Percentiles rank a stretch among this genome's conserved stretches.
phyloP scores from a whole-genome alignment of 2,329 filamentous ascomycete genomes.

The Phaeosphaeria sp. region DNA sequence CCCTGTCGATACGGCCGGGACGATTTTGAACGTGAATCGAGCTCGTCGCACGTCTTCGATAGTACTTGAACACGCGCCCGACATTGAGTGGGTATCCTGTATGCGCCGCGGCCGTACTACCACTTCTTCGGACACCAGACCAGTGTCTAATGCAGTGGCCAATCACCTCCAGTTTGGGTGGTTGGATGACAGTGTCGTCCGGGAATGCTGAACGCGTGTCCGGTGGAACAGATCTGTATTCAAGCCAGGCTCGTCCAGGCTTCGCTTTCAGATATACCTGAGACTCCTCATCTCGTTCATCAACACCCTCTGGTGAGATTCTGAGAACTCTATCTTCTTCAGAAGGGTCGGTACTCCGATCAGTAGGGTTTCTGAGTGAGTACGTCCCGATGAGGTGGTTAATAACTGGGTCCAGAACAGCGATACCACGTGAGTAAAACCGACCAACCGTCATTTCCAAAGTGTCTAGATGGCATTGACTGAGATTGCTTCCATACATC shows the following conservation, averaged over 20 bases:
- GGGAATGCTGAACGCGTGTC: background rate
- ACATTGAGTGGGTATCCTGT: slow-evolving; percentile 21
- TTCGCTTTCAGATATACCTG: background rate
- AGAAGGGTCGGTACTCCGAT: background rate
- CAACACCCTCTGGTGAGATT: too few species aligned
- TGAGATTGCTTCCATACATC: slow-evolving; percentile 16
- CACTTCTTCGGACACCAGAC: slow-evolving; percentile 15
- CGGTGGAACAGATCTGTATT: background rate
- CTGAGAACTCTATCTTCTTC: background rate
- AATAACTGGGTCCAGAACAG: slow-evolving; percentile 27
- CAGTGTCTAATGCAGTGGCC: slow-evolving; percentile 21
- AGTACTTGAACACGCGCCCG: slow-evolving; percentile 3
- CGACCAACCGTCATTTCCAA: slow-evolving; percentile 26
- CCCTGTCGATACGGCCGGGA: background rate
- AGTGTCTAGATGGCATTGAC: slow-evolving; percentile 16
- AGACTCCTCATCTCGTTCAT: too few species aligned
- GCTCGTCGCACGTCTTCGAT: background rate
- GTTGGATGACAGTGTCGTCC: slow-evolving; percentile 10
- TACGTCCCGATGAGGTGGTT: slow-evolving; percentile 25
- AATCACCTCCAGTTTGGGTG: slow-evolving; percentile 17
- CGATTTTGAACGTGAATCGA: background rate
- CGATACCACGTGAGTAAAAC: slow-evolving; percentile 16
- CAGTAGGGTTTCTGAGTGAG: slow-evolving; percentile 1
- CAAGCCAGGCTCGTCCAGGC: slow-evolving; percentile 1
- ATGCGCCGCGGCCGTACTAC: slow-evolving; percentile 11